Base-by-base conservation (phyloP, 1,284 basidiomycete genomes). In the Ceraceosorus bombacis region DNA sequence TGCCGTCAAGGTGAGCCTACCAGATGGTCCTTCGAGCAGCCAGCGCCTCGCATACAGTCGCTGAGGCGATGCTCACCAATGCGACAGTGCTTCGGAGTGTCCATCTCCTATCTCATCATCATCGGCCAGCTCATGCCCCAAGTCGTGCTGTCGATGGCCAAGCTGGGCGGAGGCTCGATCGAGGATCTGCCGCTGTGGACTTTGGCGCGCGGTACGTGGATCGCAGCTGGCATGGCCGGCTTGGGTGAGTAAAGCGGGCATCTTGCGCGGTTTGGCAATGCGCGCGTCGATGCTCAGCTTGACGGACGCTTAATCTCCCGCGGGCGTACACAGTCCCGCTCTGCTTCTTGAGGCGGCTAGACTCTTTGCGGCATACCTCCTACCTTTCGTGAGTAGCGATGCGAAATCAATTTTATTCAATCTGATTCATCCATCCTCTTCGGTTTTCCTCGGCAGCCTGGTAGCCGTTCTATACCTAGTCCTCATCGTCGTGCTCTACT, bases 191-290 rank as follows among this genome's bases (percentile, higher is more conserved):
- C 74, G 1, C 46, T 36, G 0, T n/a, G 70, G 12, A 62, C 74
- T 8, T 81, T 91, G 12, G 87, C 88, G 50, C 85, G 89, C 27
- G 83, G 83, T 41, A 84, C 86, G 67, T 96, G 94, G 93, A 85
- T 98, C 39, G 82, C 84, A 7, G 75, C 89, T 9, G 83, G 89
- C 62, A 89, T 95, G 85, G 69, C 85, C n/a, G 73, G 93, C 37
- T 85, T 97, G 49, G 65, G 56, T 58, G 51, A 52, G 60, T 57
- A n/a, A n/a, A n/a, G n/a, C n/a, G 17, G 17, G n/a, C 43, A 7
- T 15, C 6, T 17, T 9, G 9, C 15, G 51, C 17, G 43, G 6
- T 39, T 46, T 37, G 36, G 5, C n/a, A n/a, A 46, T 50, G n/a
- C n/a, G n/a, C n/a, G n/a, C n/a, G n/a, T n/a, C n/a, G n/a, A n/a